Evolutionary conservation across 352 stramenopile species (phyloP), one percentile per base, ranked within the genome.

Genomic region (Thraustotheca clavata): DNA sequence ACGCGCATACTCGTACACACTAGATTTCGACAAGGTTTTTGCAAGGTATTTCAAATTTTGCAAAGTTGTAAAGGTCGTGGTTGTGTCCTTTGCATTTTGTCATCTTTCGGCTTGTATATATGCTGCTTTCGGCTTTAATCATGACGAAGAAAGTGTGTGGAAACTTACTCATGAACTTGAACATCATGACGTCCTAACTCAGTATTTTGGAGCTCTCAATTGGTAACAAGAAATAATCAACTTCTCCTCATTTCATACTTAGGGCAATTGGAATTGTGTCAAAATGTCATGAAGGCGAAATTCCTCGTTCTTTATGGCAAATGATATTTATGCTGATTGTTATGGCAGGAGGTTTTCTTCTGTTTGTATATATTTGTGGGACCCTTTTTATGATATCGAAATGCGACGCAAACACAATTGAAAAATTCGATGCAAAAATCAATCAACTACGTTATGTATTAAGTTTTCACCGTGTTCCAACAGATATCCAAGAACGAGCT

Each of bases 371-470:
- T 29, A 52, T 89, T 0, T 88, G 76, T 33, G 78, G 78, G n/a
- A 88, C 80, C 9, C 85, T 89, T 35, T 89, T 89, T 59, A 73
- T 86, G 43, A 63, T 89, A 1, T 88, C 78, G 38, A 89, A 89
- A 50, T 89, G 80, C 47, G 80, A 87, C 70, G 69, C 67, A 32
- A 75, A 75, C 18, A 76, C 80, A 26, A 65, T 70, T 0, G 80
- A 89, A 60, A 73, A 72, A 1, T 71, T 78, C 8, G 80, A 88
- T 29, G 80, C 80, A 3, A 75, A 78, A 1, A 74, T 89, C 41
- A 77, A 83, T 41, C 80, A 89, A 59, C 82, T 89, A 41, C 73
- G 80, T 52, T 79, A 89, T 36, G 69, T 89, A 12, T 67, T 89
- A 18, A 73, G 71, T 4, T 89, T 89, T 34, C 80, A 89, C 35